Conservation (phyloP, 371 early-diverging fungal genomes). For the Entomophthora muscae region DNA sequence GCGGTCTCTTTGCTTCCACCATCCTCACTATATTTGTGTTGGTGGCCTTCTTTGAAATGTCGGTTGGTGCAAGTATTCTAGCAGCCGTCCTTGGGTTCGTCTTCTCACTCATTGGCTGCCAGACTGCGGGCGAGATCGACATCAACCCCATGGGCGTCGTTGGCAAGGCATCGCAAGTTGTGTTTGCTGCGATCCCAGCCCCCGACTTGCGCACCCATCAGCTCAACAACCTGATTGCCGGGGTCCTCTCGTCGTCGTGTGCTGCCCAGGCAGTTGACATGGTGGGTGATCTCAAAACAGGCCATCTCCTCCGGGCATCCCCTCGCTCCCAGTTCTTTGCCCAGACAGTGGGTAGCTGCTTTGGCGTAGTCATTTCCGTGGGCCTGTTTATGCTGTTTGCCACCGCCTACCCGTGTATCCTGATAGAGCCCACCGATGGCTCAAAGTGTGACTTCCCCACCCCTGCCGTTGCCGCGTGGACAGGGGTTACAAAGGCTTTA, state of each 20-base stretch:
- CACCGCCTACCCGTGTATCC: slow-evolving; percentile 38
- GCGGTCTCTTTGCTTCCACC: slow-evolving; percentile 30
- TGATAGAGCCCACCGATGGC: slow-evolving; percentile 12
- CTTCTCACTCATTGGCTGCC: slow-evolving; percentile 47
- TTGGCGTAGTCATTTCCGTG: slow-evolving; percentile 34
- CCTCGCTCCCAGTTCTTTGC: slow-evolving; percentile 46
- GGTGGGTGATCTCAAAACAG: slow-evolving; percentile 47
- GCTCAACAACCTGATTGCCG: slow-evolving; percentile 38
- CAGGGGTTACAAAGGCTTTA: slow-evolving; percentile 30
- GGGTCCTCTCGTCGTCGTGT: slow-evolving; percentile 36
- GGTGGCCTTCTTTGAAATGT: slow-evolving; percentile 33
- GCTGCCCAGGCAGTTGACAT: slow-evolving; percentile 44
- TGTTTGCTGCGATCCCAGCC: slow-evolving; percentile 38
- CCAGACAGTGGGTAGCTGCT: slow-evolving; percentile 40
- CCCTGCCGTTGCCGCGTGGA: slow-evolving; percentile 44
- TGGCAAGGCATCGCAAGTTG: slow-evolving; percentile 41
- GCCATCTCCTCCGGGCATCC: slow-evolving; percentile 38
- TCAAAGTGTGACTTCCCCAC: slow-evolving; percentile 37
- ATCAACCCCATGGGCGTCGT: slow-evolving; percentile 44
- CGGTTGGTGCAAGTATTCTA: slow-evolving; percentile 29
- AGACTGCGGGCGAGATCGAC: slow-evolving; percentile 45
- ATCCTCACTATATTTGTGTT: slow-evolving; percentile 38
- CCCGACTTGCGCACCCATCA: slow-evolving; percentile 16
- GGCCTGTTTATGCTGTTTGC: slow-evolving; percentile 40
- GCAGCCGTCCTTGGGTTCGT: slow-evolving; percentile 43